A percentile compares a stretch with the other conserved stretches of the same genome.
These are phyloP conservation scores for Trichoderma pleuroti DNA, from an alignment of 2,329 filamentous ascomycete species.

Conservation along the genomic window DNA sequence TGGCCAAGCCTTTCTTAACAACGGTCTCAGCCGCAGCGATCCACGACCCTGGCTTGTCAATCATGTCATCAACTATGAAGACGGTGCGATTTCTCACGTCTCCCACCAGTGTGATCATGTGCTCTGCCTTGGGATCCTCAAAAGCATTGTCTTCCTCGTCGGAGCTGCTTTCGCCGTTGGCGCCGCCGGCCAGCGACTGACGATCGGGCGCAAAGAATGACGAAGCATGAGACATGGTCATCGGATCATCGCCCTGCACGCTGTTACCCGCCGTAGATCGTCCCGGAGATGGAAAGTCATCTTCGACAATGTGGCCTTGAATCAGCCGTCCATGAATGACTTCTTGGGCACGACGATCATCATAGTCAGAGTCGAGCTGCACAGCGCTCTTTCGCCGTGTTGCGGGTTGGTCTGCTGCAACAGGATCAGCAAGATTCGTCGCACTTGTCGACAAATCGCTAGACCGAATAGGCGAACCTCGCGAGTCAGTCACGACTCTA, in stretches of 20 bases:
- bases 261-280: conserved; percentile 66
- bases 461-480: conserved; percentile 42
- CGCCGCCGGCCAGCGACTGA: conserved; percentile 73
- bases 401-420: conserved; percentile 20
- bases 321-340: conserved; percentile 89
- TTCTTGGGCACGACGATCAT: conserved; percentile 78
- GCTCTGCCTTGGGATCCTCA: conserved; percentile 75
- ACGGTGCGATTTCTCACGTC: conserved; percentile 86
- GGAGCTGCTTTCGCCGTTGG: conserved; percentile 75
- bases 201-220: conserved; percentile 70
- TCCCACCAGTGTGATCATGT: conserved; percentile 95
- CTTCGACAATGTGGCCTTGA: conserved; percentile 92
- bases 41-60: conserved; percentile 95
- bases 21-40: conserved; percentile 96
- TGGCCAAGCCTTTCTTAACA: conserved; percentile 85
- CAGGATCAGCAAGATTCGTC: background rate
- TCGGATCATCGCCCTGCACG: conserved; percentile 70
- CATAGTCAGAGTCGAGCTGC: conserved; percentile 54
- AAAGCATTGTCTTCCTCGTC: conserved; percentile 94
- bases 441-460: conserved; percentile 21
- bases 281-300: conserved; percentile 79
- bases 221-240: conserved; percentile 76
- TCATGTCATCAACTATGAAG: conserved; percentile 98
- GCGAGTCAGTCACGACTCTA: conserved; percentile 39
- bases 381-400: conserved; percentile 25